Percentiles rank a stretch among this genome's conserved stretches.
phyloP scores from a whole-genome alignment of 345 rosid species.

The Gossypioides kirkii region DNA sequence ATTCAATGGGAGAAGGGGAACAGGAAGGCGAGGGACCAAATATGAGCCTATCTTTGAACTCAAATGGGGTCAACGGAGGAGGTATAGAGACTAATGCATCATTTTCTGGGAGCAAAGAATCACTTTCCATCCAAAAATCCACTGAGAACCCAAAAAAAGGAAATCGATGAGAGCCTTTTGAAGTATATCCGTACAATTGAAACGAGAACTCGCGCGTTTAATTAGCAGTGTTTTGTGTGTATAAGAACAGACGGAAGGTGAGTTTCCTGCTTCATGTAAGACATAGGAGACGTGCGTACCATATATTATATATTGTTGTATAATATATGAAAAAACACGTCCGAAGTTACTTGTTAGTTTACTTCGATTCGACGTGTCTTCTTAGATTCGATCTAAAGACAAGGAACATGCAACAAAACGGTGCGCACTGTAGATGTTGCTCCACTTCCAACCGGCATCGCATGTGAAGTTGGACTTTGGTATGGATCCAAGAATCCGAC shows the following conservation, averaged over 20 bases:
- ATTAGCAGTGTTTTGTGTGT: neutral
- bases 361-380: neutral
- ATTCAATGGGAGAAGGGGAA: neutral
- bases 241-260: neutral
- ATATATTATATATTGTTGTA: neutral
- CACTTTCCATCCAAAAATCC: neutral
- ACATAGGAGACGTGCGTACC: neutral
- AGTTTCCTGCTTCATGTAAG: neutral
- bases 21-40: neutral
- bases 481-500: neutral
- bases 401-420: neutral
- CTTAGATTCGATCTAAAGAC: neutral
- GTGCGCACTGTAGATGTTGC: neutral
- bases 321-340: neutral
- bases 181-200: neutral
- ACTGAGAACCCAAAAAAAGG: neutral
- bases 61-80: neutral
- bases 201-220: neutral
- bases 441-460: neutral
- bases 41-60: neutral
- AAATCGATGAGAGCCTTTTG: neutral
- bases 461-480: neutral
- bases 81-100: neutral
- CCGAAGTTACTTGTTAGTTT: neutral
- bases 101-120: neutral